Percentiles rank a stretch among this genome's conserved stretches.
phyloP scores from a whole-genome alignment of 2,329 filamentous ascomycete species.

The Fusarium guadeloupense region DNA sequence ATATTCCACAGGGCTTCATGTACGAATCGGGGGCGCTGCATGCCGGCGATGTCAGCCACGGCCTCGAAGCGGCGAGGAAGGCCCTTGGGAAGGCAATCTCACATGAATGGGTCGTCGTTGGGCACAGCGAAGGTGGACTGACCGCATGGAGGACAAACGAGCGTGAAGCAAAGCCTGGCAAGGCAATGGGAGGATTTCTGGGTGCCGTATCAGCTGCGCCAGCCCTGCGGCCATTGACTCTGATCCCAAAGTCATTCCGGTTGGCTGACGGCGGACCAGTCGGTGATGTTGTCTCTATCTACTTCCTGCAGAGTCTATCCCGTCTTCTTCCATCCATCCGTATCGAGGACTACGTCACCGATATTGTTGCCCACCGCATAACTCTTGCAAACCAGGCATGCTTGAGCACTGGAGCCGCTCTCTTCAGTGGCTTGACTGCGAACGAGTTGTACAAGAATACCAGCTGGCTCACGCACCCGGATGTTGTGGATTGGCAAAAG shows the following conservation, averaged over 20 bases:
- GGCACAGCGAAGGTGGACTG: slow-evolving; percentile 41
- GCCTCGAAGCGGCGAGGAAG: slow-evolving; percentile 27
- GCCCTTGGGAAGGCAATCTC: slow-evolving; percentile 11
- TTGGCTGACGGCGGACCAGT: neutral
- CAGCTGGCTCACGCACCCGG: slow-evolving; percentile 3
- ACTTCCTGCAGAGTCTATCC: slow-evolving; percentile 1
- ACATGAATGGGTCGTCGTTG: slow-evolving; percentile 36
- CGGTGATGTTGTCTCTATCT: slow-evolving; percentile 1
- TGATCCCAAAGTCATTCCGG: neutral
- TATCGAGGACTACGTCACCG: slow-evolving; percentile 4
- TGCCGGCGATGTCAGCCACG: slow-evolving; percentile 28
- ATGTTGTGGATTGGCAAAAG: neutral
- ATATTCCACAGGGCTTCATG: slow-evolving; percentile 34
- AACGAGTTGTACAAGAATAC: slow-evolving; percentile 1
- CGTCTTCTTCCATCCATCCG: neutral
- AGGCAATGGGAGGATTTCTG: neutral
- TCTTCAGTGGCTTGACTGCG: neutral
- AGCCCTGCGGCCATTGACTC: neutral
- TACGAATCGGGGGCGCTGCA: slow-evolving; percentile 33
- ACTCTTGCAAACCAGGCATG: neutral
- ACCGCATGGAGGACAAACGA: slow-evolving; percentile 40
- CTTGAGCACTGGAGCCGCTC: neutral
- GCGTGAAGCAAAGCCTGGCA: slow-evolving; percentile 22
- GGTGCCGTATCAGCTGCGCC: slow-evolving; percentile 2
- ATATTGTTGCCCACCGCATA: neutral